Evolutionary conservation across 345 rosid genomes (phyloP).

Genomic region (Sisymbrium irio): DNA sequence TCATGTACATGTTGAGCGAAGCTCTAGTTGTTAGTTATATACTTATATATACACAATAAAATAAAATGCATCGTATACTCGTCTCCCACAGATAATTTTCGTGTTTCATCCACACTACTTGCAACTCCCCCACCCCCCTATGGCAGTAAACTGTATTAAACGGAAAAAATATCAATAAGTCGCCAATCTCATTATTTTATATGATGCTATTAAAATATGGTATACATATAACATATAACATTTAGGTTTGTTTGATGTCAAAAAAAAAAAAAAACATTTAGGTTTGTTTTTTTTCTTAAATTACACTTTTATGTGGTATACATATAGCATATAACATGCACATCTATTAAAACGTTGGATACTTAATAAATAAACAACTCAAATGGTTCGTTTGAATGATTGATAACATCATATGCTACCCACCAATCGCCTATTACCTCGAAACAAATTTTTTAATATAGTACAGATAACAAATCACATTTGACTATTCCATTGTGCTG

Average conservation of each 20-base stretch:
- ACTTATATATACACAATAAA: not conserved
- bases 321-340: not conserved
- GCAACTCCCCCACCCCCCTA: no score
- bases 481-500: slow-evolving; percentile 18
- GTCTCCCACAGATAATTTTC: not conserved
- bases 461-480: slow-evolving; percentile 6
- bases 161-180: not conserved
- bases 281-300: not conserved
- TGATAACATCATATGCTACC: slow-evolving; percentile 31
- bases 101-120: not conserved
- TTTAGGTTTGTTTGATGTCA: not conserved
- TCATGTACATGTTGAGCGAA: slow-evolving; percentile 16
- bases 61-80: no score
- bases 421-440: slow-evolving; percentile 26
- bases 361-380: not conserved
- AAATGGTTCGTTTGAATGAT: slow-evolving; percentile 10
- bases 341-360: slow-evolving; percentile 11
- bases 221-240: no score
- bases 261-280: no score
- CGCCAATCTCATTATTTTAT: not conserved
- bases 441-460: not conserved
- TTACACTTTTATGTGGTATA: not conserved
- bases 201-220: not conserved
- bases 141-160: not conserved
- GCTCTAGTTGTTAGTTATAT: not conserved